Evolutionary conservation across 1,284 basidiomycete genomes (phyloP).

Genomic region (Austroboletus novae-zelandiae): DNA sequence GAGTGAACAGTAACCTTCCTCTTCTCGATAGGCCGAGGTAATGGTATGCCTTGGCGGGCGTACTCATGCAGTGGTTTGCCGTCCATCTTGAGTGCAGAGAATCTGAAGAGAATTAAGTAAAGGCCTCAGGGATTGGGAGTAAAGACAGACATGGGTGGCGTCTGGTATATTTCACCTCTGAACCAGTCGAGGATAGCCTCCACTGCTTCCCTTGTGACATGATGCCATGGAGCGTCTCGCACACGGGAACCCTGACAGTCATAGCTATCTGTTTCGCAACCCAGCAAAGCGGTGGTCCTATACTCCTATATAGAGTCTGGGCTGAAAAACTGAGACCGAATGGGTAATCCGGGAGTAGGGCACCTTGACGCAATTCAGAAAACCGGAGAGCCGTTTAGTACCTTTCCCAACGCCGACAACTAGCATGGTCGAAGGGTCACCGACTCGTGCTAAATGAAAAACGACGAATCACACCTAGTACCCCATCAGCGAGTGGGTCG

Average conservation of each 20-base stretch:
- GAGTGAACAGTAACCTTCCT: slow-evolving; percentile 84
- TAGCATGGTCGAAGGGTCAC: slow-evolving; percentile 31
- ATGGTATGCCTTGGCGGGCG: slow-evolving; percentile 83
- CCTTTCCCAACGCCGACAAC: slow-evolving; percentile 90
- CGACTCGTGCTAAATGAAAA: slow-evolving; percentile 8
- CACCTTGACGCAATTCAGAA: slow-evolving; percentile 92
- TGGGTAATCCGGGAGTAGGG: slow-evolving; percentile 3
- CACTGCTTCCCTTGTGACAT: slow-evolving; percentile 79
- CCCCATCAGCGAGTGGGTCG: slow-evolving; percentile 96
- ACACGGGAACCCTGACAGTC: slow-evolving; percentile 85
- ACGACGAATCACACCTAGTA: slow-evolving; percentile 56
- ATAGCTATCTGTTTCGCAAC: slow-evolving; percentile 93
- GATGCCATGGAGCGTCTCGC: slow-evolving; percentile 75
- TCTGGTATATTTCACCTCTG: slow-evolving; percentile 85
- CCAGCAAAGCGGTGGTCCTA: slow-evolving; percentile 85
- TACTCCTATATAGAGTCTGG: slow-evolving; percentile 67
- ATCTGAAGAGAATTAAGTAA: slow-evolving; percentile 50
- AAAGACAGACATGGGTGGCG: slow-evolving; percentile 80
- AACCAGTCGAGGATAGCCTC: slow-evolving; percentile 75
- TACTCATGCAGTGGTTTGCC: slow-evolving; percentile 96
- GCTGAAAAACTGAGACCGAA: slow-evolving; percentile 16
- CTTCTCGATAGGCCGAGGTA: slow-evolving; percentile 90
- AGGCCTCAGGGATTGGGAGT: slow-evolving; percentile 5
- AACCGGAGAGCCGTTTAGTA: slow-evolving; percentile 85
- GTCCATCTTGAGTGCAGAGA: slow-evolving; percentile 98